A percentile compares a stretch with the other conserved stretches of the same genome.
Conservation (phyloP, 2,329 filamentous ascomycete genomes). For the Shiraia sp. region DNA sequence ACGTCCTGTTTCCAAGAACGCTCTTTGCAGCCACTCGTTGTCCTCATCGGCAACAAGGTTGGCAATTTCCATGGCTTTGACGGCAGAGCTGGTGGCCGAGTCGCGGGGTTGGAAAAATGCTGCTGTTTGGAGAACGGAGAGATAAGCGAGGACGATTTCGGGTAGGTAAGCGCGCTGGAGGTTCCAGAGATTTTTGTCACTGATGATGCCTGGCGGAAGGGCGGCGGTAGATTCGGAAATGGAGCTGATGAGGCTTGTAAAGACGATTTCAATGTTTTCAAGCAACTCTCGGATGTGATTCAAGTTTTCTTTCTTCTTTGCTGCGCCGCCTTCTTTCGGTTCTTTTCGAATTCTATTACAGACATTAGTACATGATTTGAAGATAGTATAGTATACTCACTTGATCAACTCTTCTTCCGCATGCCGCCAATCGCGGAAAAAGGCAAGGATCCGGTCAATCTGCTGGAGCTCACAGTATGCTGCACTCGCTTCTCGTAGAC, state of each 20-base stretch:
- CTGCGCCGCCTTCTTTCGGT: slow-evolving; percentile 6
- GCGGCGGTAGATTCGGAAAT: slow-evolving; percentile 14
- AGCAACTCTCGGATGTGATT: slow-evolving; percentile 45
- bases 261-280: slow-evolving; percentile 43
- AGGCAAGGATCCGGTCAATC: slow-evolving; percentile 47
- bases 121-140: slow-evolving; percentile 77
- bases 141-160: slow-evolving; percentile 81
- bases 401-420: slow-evolving; percentile 47
- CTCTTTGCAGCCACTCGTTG: slow-evolving; percentile 39
- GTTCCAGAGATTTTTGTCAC: slow-evolving; percentile 57
- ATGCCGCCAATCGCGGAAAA: slow-evolving; percentile 49
- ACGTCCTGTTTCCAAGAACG: slow-evolving; percentile 45
- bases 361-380: neutral
- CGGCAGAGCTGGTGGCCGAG: slow-evolving; percentile 73
- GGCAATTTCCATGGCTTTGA: slow-evolving; percentile 86
- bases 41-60: slow-evolving; percentile 64
- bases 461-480: slow-evolving; percentile 50
- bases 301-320: slow-evolving; percentile 23
- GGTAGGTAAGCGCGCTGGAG: slow-evolving; percentile 82
- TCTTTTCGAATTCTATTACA: no score
- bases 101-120: slow-evolving; percentile 76
- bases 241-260: slow-evolving; percentile 40
- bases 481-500: slow-evolving; percentile 26
- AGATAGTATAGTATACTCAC: slow-evolving; percentile 16
- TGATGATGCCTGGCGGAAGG: neutral